These are phyloP conservation scores for Yarrowia divulgata DNA, from an alignment of 805 yeast species.

Conservation along the genomic window DNA sequence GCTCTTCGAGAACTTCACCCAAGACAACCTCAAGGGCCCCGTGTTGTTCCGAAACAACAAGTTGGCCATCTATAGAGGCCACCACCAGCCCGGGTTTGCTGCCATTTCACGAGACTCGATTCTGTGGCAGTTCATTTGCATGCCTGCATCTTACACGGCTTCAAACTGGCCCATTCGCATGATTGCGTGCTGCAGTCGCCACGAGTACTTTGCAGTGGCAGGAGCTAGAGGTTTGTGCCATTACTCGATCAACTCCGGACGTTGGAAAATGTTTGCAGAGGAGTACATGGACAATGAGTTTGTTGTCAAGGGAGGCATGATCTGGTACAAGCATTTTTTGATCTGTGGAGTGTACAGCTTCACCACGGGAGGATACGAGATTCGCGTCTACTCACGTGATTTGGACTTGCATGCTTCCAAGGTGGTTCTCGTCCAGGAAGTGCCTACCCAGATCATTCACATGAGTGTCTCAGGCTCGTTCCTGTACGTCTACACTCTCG, in stretches of 20 bases:
- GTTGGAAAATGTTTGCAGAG: constrained; percentile 57
- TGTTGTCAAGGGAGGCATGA: constrained; percentile 52
- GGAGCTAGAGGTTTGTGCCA: constrained; percentile 58
- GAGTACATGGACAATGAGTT: constrained; percentile 50
- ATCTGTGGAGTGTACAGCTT: constrained; percentile 50
- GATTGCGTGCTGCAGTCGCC: constrained; percentile 57
- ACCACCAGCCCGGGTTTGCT: constrained; percentile 54
- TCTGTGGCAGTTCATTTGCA: constrained; percentile 57
- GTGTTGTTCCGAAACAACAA: constrained; percentile 54
- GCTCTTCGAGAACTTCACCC: constrained; percentile 42
- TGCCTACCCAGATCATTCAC: constrained; percentile 49
- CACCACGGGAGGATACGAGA: constrained; percentile 43
- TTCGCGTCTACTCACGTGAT: constrained; percentile 53
- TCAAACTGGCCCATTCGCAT: constrained; percentile 56
- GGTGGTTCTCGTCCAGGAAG: constrained; percentile 46
- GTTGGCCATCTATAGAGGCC: constrained; percentile 57
- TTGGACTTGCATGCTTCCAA: constrained; percentile 49
- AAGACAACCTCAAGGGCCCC: constrained; percentile 54
- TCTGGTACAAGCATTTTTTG: constrained; percentile 52
- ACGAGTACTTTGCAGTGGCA: constrained; percentile 58
- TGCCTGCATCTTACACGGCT: constrained; percentile 57
- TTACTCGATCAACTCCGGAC: constrained; percentile 53
- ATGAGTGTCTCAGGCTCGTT: constrained; percentile 48
- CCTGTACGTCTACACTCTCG: constrained; percentile 49
- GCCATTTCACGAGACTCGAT: constrained; percentile 55